phyloP scores from a whole-genome alignment of 1,284 basidiomycete species.

The Fomitopsis schrenkii region DNA sequence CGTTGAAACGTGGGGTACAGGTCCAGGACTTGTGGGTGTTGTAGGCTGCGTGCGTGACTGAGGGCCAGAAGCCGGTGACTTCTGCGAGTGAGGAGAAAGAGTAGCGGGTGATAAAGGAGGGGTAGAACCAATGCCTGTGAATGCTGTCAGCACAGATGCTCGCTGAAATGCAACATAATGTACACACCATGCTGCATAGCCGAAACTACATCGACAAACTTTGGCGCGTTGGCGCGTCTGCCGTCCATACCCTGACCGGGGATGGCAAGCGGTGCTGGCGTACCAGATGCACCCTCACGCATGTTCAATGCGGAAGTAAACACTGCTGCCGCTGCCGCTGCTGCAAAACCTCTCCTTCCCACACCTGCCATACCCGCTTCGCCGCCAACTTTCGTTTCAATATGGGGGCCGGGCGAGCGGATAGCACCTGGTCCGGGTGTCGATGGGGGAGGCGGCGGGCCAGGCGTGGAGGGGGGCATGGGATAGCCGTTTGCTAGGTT shows the following conservation, averaged over 20 bases:
- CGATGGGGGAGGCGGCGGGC: neutral
- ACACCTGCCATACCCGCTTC: slow-evolving; percentile 89
- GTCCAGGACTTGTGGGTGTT: slow-evolving; percentile 19
- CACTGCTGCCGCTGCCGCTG: slow-evolving; percentile 71
- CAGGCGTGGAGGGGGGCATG: neutral
- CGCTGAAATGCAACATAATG: neutral
- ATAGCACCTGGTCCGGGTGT: neutral
- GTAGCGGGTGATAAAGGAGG: slow-evolving; percentile 32
- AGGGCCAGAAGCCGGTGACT: slow-evolving; percentile 18
- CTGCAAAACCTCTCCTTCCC: slow-evolving; percentile 79
- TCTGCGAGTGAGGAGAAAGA: slow-evolving; percentile 31
- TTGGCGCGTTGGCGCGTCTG: slow-evolving; percentile 40
- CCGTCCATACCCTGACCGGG: slow-evolving; percentile 29
- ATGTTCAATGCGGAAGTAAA: slow-evolving; percentile 30
- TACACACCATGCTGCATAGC: slow-evolving; percentile 23
- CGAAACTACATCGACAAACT: slow-evolving; percentile 47
- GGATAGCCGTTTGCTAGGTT: neutral
- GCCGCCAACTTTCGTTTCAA: slow-evolving; percentile 73
- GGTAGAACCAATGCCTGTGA: slow-evolving; percentile 11
- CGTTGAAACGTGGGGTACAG: slow-evolving; percentile 22
- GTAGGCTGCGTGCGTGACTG: slow-evolving; percentile 13
- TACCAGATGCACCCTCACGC: neutral
- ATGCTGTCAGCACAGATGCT: neutral
- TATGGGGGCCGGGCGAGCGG: slow-evolving; percentile 21
- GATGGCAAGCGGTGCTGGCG: slow-evolving; percentile 10